Evolutionary conservation across 1,284 basidiomycete genomes (phyloP).

Genomic region (Taiwanofungus camphoratus): DNA sequence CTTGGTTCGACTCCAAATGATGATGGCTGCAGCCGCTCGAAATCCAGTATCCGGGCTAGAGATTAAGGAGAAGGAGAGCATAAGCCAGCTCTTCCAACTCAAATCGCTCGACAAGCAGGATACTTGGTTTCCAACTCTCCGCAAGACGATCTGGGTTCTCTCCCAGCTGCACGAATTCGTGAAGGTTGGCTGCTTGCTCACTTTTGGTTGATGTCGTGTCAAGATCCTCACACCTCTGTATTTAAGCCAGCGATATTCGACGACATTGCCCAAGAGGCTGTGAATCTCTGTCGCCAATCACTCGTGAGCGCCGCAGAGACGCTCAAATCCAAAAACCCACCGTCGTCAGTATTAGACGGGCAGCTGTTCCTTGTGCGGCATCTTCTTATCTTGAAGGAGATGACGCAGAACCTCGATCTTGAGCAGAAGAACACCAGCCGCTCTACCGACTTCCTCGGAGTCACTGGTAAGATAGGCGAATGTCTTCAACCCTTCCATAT

Average conservation of each 20-base stretch:
- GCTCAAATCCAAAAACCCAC: conserved; percentile 46
- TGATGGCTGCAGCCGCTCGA: conserved; percentile 32
- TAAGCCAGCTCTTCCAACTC: conserved; percentile 62
- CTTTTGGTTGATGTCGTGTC: neutral
- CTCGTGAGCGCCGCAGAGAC: conserved; percentile 65
- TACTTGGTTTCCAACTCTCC: conserved; percentile 86
- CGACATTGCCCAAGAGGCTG: conserved; percentile 89
- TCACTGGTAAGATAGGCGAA: conserved; percentile 52
- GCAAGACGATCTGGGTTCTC: conserved; percentile 83
- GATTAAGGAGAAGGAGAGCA: conserved; percentile 57
- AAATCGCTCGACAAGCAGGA: conserved; percentile 72
- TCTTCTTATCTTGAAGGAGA: conserved; percentile 87
- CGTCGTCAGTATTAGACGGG: conserved; percentile 54
- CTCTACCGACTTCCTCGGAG: conserved; percentile 37
- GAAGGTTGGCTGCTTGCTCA: too few relatives aligned
- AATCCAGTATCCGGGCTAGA: conserved; percentile 38
- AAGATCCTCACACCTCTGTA: conserved; percentile 1
- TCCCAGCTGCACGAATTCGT: conserved; percentile 86
- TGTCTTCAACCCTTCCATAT: conserved; percentile 7
- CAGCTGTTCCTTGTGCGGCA: conserved; percentile 85
- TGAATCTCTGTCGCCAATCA: conserved; percentile 75
- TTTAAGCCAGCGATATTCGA: conserved; percentile 82
- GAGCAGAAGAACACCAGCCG: conserved; percentile 36
- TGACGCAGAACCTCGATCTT: conserved; percentile 72
- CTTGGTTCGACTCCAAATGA: conserved; percentile 1